phyloP scores from a whole-genome alignment of 805 yeast species.

The Metschnikowia corniflorae region DNA sequence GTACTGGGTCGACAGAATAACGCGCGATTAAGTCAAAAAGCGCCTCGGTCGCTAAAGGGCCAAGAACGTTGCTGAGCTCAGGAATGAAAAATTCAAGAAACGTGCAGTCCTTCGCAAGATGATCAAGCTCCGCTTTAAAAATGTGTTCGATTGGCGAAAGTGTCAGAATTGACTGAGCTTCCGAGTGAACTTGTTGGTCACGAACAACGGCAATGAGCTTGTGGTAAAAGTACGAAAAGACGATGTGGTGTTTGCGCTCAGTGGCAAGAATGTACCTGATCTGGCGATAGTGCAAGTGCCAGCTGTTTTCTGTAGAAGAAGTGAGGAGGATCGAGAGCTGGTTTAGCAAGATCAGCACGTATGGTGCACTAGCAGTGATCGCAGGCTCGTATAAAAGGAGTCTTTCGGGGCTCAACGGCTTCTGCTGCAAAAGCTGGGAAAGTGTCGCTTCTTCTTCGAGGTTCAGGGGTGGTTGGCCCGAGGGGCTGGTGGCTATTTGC shows the following conservation, averaged over 20 bases:
- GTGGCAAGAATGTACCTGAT: conserved; percentile 42
- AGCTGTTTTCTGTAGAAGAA: conserved; percentile 40
- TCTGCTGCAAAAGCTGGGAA: conserved; percentile 9
- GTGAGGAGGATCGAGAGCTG: conserved; percentile 53
- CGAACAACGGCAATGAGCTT: conserved; percentile 12
- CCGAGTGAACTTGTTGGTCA: conserved; percentile 2
- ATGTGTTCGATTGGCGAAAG: conserved; percentile 24
- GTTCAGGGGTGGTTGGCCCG: conserved; percentile 30
- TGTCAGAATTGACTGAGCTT: not conserved
- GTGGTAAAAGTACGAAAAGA: conserved; percentile 11
- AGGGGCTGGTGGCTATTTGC: conserved; percentile 33
- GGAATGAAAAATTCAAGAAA: conserved; percentile 23
- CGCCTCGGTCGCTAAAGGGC: conserved; percentile 8
- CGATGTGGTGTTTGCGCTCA: conserved; percentile 11
- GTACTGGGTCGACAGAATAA: conserved; percentile 26
- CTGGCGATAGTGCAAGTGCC: conserved; percentile 38
- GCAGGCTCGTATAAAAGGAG: conserved; percentile 15
- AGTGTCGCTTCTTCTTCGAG: conserved; percentile 8
- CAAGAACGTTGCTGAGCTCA: conserved; percentile 21
- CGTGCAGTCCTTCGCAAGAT: conserved; percentile 24
- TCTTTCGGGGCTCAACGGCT: conserved; percentile 10
- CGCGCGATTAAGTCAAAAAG: conserved; percentile 20
- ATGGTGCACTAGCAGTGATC: conserved; percentile 19
- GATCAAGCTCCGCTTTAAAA: conserved; percentile 25
- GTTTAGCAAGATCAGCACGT: conserved; percentile 41